Evolutionary conservation across 257 asterid species (phyloP), one percentile per base, ranked within the genome.

Genomic region (Verbena officinalis): DNA sequence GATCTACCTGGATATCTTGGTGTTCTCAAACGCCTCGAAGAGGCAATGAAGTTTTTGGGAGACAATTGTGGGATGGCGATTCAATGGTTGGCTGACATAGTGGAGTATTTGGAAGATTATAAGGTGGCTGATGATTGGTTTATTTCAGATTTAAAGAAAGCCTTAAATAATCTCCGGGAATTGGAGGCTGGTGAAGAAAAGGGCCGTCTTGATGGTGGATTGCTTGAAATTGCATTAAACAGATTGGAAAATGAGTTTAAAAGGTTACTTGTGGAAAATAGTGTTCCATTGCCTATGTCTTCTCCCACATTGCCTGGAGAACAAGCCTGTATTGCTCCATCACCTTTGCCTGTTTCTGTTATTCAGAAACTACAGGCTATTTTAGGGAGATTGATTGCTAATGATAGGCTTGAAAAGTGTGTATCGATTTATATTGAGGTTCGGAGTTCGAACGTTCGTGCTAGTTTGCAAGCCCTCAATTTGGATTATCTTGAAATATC

Each of bases 401-500:
- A 85, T 21, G 72, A 75, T 38, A 73, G 96, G 50, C 93, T 87
- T 56, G 96, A 89, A 23, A 87, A 73, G 38, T 92, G 98, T 54
- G 77, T 89, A 42, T 74, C 82, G 21, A 92, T 85, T 31, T 92
- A 92, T 40, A 71, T 89, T 49, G 97, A 89, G 66, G 84, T 87
- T 7, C 84, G 97, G 55, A 85, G 97, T 52, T 74, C 84, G 21
- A 92, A 82, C 67, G 96, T 87, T 11, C 78, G 91, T 65, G 90
- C 93, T 30, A 85, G 95, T 79, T 70, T 92, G 77, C 86, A 67
- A 58, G 95, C 96, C 0, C 96, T 92, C 59, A 84, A 78, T 65
- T 75, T 92, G 84, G 98, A 89, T 77, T 92, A 92, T 66, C 95
- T 92, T 38, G 96, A 87, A 74, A 89, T 89, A 56, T 86, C 95